Base-by-base conservation (phyloP, 2,329 filamentous ascomycete genomes). In the Ophiocordyceps australis region DNA sequence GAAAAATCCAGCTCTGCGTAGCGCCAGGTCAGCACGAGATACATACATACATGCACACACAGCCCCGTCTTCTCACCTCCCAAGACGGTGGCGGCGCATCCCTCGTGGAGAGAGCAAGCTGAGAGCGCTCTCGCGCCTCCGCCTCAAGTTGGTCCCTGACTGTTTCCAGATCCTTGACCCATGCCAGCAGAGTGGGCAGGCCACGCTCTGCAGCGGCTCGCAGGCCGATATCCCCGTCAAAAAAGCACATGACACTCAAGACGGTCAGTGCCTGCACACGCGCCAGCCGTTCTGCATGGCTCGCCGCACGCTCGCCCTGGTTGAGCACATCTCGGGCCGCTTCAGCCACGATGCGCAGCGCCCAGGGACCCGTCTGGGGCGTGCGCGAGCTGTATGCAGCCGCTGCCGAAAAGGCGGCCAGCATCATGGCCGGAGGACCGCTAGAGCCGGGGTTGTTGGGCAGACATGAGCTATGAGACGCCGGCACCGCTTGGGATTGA, bases 191-290 rank as follows among this genome's bases (percentile, higher is more conserved):
- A 12, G 54, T 35, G 8, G 36, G 29, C 33, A 46, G 34, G 26
- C 58, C 54, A 20, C 49, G 38, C 32, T 59, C 53, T 0, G 46
- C 52, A n/a, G 56, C 42, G 2, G 52, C 46, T 13, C 49, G 36
- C 23, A 59, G 36, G 5, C 39, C 34, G 4, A 59, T 30, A 26
- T 60, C 55, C 0, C 55, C 57, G 21, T 59, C 55, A 26, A 58
- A 52, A 31, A 56, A 41, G 22, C 55, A 45, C 19, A 60, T 51
- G 3, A 46, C 40, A 31, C 58, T 52, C 17, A 57, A 38, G 9
- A 57, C 32, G 11, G 55, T 30, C 12, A 59, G 40, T 2, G 54
- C 56, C 35, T 60, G 56, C 4, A 55, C 43, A 9, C 54, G 44
- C 4, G 54, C 54, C 16, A 59, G 40, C 39, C 52, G 56, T 22